A percentile compares a stretch with the other conserved stretches of the same genome.
These are phyloP conservation scores for Candida alai DNA, from an alignment of 805 yeast genomes.

Conservation along the genomic window DNA sequence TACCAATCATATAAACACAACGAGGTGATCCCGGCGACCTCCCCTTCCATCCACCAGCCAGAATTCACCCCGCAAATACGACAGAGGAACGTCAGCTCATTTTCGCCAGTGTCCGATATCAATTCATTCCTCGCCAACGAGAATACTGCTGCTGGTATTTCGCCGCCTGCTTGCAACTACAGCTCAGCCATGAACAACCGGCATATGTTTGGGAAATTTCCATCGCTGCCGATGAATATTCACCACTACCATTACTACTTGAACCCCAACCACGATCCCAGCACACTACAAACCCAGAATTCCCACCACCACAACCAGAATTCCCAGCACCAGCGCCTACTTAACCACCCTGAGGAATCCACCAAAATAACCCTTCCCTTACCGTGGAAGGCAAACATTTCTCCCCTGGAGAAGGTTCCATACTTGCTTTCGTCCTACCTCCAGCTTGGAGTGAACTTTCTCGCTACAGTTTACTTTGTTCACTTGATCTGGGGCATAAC, in stretches of 20 bases:
- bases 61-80: too few species aligned
- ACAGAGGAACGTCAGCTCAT: constrained; percentile 10
- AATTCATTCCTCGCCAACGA: constrained; percentile 11
- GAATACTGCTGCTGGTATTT: not conserved
- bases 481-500: constrained; percentile 43
- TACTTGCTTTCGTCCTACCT: constrained; percentile 60
- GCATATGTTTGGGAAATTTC: constrained; percentile 3
- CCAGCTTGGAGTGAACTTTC: constrained; percentile 50
- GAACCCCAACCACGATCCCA: constrained; percentile 8
- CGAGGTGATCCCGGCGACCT: too few species aligned
- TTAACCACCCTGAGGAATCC: not conserved
- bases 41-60: constrained; percentile 4
- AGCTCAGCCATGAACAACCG: constrained; percentile 3
- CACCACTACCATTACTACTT: constrained; percentile 49
- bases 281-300: not conserved
- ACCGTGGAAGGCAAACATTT: constrained; percentile 54
- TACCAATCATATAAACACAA: constrained; percentile 6
- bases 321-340: constrained; percentile 1
- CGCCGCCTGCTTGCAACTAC: not conserved
- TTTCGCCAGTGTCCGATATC: constrained; percentile 12
- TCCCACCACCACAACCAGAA: constrained; percentile 1
- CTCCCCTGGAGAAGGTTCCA: constrained; percentile 50
- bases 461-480: constrained; percentile 42
- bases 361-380: constrained; percentile 38
- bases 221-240: constrained; percentile 13